Evolutionary conservation across 2,329 filamentous ascomycete species (phyloP).

Genomic region (Fusarium anthophilum): DNA sequence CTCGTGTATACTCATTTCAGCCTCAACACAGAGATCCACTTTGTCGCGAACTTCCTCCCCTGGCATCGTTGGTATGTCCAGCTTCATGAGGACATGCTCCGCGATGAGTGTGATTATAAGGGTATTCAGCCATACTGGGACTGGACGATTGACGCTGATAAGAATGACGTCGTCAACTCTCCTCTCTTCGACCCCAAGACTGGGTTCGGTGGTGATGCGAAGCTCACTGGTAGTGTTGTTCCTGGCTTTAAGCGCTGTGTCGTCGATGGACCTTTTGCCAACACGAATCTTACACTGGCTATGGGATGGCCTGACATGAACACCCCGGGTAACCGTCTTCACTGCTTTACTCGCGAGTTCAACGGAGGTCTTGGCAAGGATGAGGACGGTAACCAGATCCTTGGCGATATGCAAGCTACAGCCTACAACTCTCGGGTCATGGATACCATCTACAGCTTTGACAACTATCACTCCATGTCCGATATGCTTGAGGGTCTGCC

Average conservation of each 20-base stretch:
- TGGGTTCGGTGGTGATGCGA: not conserved
- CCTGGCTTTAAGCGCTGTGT: constrained; percentile 13
- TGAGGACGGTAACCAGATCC: not conserved
- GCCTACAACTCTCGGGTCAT: constrained; percentile 11
- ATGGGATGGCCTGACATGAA: constrained; percentile 24
- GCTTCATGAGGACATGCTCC: constrained; percentile 9
- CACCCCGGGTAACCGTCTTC: not conserved
- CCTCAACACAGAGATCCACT: constrained; percentile 5
- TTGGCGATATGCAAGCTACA: constrained; percentile 6
- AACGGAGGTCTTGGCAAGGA: not conserved
- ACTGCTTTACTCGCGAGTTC: constrained; percentile 18
- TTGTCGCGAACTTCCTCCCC: constrained; percentile 12
- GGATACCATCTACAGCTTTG: constrained; percentile 17
- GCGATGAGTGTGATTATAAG: constrained; percentile 12
- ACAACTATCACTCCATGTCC: constrained; percentile 1
- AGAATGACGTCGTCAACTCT: not conserved
- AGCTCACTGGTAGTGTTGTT: not conserved
- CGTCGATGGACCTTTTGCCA: constrained; percentile 17
- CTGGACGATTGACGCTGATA: constrained; percentile 16
- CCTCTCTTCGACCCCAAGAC: constrained; percentile 12
- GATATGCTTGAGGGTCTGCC: constrained; percentile 9
- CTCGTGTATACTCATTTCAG: constrained; percentile 5
- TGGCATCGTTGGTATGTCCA: constrained; percentile 22
- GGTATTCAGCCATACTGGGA: constrained; percentile 20
- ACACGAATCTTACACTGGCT: constrained; percentile 5